Percentiles rank a stretch among this genome's conserved stretches.
phyloP scores from a whole-genome alignment of 1,139 yeast genomes.

The Taiozyma onychis region DNA sequence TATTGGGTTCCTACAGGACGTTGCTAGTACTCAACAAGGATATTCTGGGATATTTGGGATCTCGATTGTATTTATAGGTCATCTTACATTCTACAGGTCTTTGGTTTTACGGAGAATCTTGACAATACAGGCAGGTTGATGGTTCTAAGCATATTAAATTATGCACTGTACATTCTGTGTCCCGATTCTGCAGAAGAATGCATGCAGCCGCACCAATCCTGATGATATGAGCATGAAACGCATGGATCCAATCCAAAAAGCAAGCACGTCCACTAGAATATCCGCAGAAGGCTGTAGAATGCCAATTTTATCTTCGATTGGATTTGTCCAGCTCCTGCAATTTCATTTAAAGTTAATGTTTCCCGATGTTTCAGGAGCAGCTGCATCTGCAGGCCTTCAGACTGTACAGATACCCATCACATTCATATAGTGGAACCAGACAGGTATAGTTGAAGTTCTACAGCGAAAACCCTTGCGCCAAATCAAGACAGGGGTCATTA shows the following conservation, averaged over 20 bases:
- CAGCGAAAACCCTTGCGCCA: not conserved
- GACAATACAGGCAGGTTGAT: not conserved
- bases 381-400: not conserved
- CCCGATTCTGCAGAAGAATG: not conserved
- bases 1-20: not conserved
- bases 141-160: not conserved
- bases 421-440: not conserved
- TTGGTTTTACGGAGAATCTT: not conserved
- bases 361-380: not conserved
- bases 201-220: not conserved
- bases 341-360: not conserved
- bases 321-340: not conserved
- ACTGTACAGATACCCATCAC: not conserved
- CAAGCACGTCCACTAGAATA: not conserved
- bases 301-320: not conserved
- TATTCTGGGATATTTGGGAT: not conserved
- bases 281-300: not conserved
- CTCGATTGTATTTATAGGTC: not conserved
- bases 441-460: not conserved
- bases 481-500: too few species aligned
- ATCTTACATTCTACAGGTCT: not conserved
- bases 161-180: not conserved
- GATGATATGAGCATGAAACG: not conserved
- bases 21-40: not conserved
- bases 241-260: not conserved